Base-by-base conservation (phyloP, 1,284 basidiomycete genomes). In the Pascua guehoae region DNA sequence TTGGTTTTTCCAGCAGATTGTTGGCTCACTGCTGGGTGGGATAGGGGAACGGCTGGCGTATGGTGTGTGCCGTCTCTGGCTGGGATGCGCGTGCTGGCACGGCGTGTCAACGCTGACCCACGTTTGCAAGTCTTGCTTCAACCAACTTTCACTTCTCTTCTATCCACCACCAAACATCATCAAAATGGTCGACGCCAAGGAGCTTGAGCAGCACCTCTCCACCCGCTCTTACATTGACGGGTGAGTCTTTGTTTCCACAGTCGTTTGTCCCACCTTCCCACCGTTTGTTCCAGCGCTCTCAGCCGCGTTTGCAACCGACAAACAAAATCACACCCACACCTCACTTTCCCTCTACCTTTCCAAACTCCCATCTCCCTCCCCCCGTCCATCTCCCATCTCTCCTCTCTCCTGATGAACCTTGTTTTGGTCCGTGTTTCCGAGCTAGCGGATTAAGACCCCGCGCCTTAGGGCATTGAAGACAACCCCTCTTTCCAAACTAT, bases 391-490 rank as follows among this genome's bases (percentile, higher is more conserved):
- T 36, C 47, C 39, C 54, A 43, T 49, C 50, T 51, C 54, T 49
- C 49, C 51, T 55, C 63, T 59, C 50, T 69, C 56, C 45, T 56
- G 89, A 93, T 92, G 89, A 91, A 80, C 74, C 78, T 74, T 80
- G 87, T 89, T 91, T 90, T 93, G 91, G 90, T 94, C 91, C 91
- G 91, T 93, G 91, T 94, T 94, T 91, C 91, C 86, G 88, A 95
- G 90, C 69, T 87, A 85, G 89, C 88, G 91, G 88, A 82, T 90
- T 80, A 81, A 95, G 91, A 94, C 89, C 89, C 85, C 91, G 88
- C 88, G 87, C 84, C 80, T 82, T 81, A 80, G 75, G 24, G 65
- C 73, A 62, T 68, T 72, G 71, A 74, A 69, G 72, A 75, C 60
- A 73, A 53, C 66, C 61, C 63, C 61, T 32, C 47, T 81, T 82